phyloP scores from a whole-genome alignment of 148 eudicot genomes.

The Fagopyrum tataricum region DNA sequence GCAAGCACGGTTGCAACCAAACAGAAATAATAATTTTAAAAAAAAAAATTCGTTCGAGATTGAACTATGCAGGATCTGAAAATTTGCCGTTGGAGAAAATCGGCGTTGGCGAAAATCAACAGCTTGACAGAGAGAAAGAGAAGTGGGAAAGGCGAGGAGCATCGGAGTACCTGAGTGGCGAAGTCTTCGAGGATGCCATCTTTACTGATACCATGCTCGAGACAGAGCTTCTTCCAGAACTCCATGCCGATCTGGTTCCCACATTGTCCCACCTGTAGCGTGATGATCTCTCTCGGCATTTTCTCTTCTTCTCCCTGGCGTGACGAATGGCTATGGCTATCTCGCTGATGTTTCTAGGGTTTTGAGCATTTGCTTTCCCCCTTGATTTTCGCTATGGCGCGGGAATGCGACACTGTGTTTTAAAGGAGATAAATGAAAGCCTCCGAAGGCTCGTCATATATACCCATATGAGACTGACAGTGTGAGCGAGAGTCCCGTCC shows the following conservation, averaged over 20 bases:
- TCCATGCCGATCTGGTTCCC: constrained; percentile 99
- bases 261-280: constrained; percentile 93
- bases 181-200: constrained; percentile 96
- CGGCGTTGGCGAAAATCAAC: background rate
- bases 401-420: background rate
- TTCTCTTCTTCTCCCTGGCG: constrained; percentile 9
- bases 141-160: background rate
- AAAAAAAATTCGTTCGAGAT: background rate
- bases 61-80: background rate
- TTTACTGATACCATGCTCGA: constrained; percentile 88
- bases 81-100: background rate
- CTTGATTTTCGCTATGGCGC: background rate
- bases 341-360: constrained; percentile 29
- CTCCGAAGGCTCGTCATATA: no score
- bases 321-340: background rate
- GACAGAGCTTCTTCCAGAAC: constrained; percentile 97
- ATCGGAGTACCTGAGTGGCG: constrained; percentile 65
- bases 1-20: background rate
- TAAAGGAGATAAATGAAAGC: background rate
- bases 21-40: background rate
- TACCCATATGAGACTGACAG: no score
- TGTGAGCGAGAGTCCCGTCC: no score
- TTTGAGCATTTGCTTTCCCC: constrained; percentile 3
- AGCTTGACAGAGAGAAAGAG: background rate
- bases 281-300: constrained; percentile 93